Base-by-base conservation (phyloP, 257 asterid species). In the Solanum acaule region DNA sequence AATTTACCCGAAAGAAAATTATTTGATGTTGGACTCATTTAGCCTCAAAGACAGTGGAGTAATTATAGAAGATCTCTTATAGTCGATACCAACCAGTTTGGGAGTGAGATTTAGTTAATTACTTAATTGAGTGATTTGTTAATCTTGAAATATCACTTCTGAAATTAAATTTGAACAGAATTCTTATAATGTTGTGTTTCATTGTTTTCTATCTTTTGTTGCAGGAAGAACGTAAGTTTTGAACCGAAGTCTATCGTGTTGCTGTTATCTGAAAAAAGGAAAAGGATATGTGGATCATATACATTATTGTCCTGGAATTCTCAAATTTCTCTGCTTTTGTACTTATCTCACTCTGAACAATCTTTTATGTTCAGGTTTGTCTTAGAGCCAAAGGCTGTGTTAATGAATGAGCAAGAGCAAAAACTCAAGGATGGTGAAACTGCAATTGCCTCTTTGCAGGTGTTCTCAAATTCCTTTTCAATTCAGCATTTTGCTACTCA, bases 381-480 rank as follows among this genome's bases (percentile, higher is more conserved):
- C 38, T 93, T 95, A 91, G 98, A 96, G 93, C 98, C 98, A 85
- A 95, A 93, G 73, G 83, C 97, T 59, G 90, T 93, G 90, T 92
- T 96, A 90, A 93, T 96, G 98, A 96, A 93, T 89, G 98, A 96
- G 84, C 97, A 91, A 89, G 96, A 94, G 70, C 93, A 91, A 70
- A 96, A 94, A 94, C 90, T 93, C 70, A 95, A 94, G 93, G 98
- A 95, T 68, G 94, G 98, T 91, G 99, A 95, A 88, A 86, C 92
- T 87, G 93, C 98, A 89, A 91, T 96, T 88, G 90, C 93, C 79
- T 88, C 98, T 86, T 88, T 96, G 93, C 96, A 92, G 99, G 98
- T 96, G 42, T 22, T 89, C 90, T 15, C 87, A 6, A 79, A 81
- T 67, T 25, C 82, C 61, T 20, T 73, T 25, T 44, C 70, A 44